Conservation (phyloP, 768 basidiomycete species). For the Calocybe cyanea region DNA sequence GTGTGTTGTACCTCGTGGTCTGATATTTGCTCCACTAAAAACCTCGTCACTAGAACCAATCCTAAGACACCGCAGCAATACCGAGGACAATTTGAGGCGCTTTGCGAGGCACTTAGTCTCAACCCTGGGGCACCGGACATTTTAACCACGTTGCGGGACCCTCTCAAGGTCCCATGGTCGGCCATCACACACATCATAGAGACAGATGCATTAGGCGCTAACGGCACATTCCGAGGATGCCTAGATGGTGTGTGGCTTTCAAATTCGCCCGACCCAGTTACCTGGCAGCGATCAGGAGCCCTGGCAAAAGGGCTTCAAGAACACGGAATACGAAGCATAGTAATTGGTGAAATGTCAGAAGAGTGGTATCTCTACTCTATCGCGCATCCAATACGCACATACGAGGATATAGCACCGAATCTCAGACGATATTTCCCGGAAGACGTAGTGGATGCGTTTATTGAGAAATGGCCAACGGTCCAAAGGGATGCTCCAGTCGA, state of each 20-base stretch:
- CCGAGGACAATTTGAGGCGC: constrained; percentile 57
- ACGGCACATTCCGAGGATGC: constrained; percentile 69
- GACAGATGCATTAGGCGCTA: constrained; percentile 46
- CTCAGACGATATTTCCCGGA: constrained; percentile 57
- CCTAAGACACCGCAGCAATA: constrained; percentile 61
- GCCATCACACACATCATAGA: constrained; percentile 57
- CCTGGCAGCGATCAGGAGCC: constrained; percentile 60
- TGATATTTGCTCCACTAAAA: neutral
- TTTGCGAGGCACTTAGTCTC: constrained; percentile 53
- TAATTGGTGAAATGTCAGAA: constrained; percentile 66
- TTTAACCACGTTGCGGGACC: constrained; percentile 49
- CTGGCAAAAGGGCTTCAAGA: constrained; percentile 50
- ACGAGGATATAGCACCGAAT: constrained; percentile 52
- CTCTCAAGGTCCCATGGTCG: constrained; percentile 41
- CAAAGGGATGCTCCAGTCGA: constrained; percentile 36
- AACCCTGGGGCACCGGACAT: constrained; percentile 49
- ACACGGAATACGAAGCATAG: constrained; percentile 57
- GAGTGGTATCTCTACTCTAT: constrained; percentile 81
- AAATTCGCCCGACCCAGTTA: constrained; percentile 52
- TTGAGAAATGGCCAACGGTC: constrained; percentile 40
- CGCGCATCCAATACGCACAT: constrained; percentile 51
- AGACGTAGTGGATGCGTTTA: constrained; percentile 41
- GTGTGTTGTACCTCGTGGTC: constrained; percentile 30
- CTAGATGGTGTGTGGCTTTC: constrained; percentile 59
- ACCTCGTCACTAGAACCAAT: constrained; percentile 31